Evolutionary conservation across 768 basidiomycete genomes (phyloP).

Genomic region (Russula foetens): DNA sequence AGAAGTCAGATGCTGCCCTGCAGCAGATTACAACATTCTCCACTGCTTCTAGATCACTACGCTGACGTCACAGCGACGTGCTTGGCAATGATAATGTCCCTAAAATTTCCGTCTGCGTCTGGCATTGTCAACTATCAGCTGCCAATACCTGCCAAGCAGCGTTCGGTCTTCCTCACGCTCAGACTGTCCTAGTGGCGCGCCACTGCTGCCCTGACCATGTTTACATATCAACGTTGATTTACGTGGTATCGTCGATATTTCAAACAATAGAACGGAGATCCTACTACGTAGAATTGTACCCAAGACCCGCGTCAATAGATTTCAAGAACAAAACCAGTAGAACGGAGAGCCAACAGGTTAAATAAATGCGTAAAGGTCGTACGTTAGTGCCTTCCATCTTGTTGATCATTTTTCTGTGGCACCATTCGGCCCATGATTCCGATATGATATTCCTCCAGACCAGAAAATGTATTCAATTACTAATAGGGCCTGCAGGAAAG

Average conservation of each 20-base stretch:
- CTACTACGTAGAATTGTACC: too few species aligned
- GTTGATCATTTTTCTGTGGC: neutral
- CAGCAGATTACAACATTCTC: neutral
- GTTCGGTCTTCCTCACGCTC: slow-evolving; percentile 2
- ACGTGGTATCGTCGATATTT: neutral
- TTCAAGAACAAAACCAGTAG: neutral
- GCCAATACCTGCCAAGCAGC: neutral
- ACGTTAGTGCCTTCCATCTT: neutral
- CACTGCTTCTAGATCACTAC: neutral
- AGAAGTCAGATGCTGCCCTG: neutral
- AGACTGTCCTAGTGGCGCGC: neutral
- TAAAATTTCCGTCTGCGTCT: too few species aligned
- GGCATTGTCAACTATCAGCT: too few species aligned
- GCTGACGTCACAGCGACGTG: neutral
- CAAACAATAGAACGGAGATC: neutral
- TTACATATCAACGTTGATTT: neutral
- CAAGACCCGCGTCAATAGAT: too few species aligned
- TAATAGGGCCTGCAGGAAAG: neutral
- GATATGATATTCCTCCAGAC: too few species aligned
- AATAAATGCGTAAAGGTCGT: neutral
- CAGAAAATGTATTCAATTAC: too few species aligned
- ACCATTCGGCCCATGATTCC: too few species aligned
- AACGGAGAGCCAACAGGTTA: neutral
- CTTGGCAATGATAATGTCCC: too few species aligned
- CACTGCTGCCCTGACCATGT: neutral